Evolutionary conservation across 2,329 filamentous ascomycete species (phyloP), one percentile per base, ranked within the genome.

Genomic region (Sporothrix mexicana): DNA sequence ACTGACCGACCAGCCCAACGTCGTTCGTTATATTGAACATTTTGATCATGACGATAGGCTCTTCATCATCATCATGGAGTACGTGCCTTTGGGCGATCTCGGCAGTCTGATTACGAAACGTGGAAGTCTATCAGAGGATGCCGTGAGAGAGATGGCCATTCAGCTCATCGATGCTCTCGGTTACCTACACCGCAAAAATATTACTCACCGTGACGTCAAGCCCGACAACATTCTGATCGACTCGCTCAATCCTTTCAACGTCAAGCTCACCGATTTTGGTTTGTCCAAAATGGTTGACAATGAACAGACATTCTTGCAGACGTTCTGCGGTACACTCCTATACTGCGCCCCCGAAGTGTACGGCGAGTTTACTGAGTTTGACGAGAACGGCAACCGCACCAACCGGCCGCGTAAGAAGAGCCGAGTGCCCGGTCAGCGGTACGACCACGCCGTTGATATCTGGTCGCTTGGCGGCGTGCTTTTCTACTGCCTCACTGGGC

Each of bases 291-390:
- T 97, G 80, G 91, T 97, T 62, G 92, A 94, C 74, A 93, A 93
- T 76, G 91, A 94, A 74, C 92, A 97, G 78, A 98, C 95, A 0
- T 98, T 98, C 78, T 84, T 98, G 51, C 94, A 95, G 80, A 99
- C 96, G 0, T 99, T 99, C 78, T 99, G 96, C 79, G 96, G 97
- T 45, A 99, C 96, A 0, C 84, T 99, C 41, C 85, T 99, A 3
- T 99, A 98, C 82, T 98, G 96, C 80, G 96, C 96, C 0, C 96
- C 96, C 0, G 96, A 99, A 79, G 95, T 99, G 1, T 99, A 98
- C 78, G 94, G 92, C 8, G 90, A 91, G 74, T 92, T 88, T 77
- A 80, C 82, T 30, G 87, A 91, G 75, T 91, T 91, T 68, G 92
- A 97, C 77, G 91, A 92, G 77, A 85, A 89, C 67, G 90, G 88